Base-by-base conservation (phyloP, 2,329 filamentous ascomycete species). In the Sclerotinia spermophila region DNA sequence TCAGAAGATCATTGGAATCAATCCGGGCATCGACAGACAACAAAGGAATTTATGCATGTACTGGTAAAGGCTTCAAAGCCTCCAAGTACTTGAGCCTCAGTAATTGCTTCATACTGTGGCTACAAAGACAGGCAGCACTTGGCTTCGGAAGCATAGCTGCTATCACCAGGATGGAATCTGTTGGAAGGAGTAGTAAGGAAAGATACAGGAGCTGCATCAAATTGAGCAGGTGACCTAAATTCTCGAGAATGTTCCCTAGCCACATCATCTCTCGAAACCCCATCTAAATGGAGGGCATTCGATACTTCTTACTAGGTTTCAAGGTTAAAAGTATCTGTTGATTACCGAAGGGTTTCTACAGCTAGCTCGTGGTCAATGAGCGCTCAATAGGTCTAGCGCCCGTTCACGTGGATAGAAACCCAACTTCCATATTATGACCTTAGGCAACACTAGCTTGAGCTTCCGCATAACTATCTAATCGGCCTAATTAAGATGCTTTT, bases 381-480 rank as follows among this genome's bases (percentile, higher is more conserved):
- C 56, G n/a, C 11, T n/a, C 7, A 59, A 40, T 38, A 3, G 13
- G 33, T 59, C 56, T 38, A 59, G 56, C 11, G 13, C 13, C n/a
- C n/a, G n/a, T n/a, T n/a, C n/a, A n/a, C n/a, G n/a, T n/a, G n/a
- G n/a, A n/a, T n/a, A n/a, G n/a, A n/a, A n/a, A n/a, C n/a, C n/a
- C n/a, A n/a, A n/a, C n/a, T 3, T 38, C 2, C 19, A 15, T n/a
- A 11, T 58, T 24, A 4, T 13, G 53, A 8, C 30, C 53, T 35
- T 4, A 35, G 42, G 42, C 42, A 44, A 3, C 10, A 72, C 84
- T 86, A 7, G 92, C 84, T 73, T 90, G 91, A 0, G 85, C 79
- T 1, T 85, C 85, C 58, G 82, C 82, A 75, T 93, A 87, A 0
- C 87, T 83, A 81, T 78, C 58, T 77, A 75, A 76, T 86, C 84